These are phyloP conservation scores for Saccharomyces hybrid DNA, from an alignment of 1,139 yeast species.

Conservation along the genomic window DNA sequence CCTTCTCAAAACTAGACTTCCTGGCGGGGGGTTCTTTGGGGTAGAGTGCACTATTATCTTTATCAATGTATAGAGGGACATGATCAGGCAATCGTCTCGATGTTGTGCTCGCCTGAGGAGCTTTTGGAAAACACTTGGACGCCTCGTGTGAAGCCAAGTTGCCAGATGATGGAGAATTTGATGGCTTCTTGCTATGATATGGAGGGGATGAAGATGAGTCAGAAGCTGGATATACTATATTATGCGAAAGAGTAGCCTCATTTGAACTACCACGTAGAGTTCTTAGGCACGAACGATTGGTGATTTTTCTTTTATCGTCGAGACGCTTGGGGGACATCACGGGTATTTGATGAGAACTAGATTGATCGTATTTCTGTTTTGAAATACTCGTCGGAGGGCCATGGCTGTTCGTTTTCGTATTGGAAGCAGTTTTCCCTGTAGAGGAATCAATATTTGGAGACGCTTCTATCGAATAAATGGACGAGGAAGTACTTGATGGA, in stretches of 20 bases:
- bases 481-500: background rate
- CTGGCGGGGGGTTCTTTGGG: background rate
- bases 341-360: background rate
- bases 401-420: background rate
- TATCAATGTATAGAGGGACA: background rate
- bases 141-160: background rate
- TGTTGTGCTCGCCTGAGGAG: background rate
- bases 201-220: background rate
- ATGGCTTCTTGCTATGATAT: background rate
- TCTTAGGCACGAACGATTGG: background rate
- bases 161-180: background rate
- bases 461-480: background rate
- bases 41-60: background rate
- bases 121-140: background rate
- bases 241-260: background rate
- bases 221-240: background rate
- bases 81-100: background rate
- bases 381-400: background rate
- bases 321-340: background rate
- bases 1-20: conserved; percentile 44
- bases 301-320: background rate
- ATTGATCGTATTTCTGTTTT: background rate
- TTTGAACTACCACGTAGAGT: background rate
- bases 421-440: background rate
- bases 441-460: background rate